phyloP scores from a whole-genome alignment of 2,329 filamentous ascomycete genomes.

The Annulohypoxylon truncatum region DNA sequence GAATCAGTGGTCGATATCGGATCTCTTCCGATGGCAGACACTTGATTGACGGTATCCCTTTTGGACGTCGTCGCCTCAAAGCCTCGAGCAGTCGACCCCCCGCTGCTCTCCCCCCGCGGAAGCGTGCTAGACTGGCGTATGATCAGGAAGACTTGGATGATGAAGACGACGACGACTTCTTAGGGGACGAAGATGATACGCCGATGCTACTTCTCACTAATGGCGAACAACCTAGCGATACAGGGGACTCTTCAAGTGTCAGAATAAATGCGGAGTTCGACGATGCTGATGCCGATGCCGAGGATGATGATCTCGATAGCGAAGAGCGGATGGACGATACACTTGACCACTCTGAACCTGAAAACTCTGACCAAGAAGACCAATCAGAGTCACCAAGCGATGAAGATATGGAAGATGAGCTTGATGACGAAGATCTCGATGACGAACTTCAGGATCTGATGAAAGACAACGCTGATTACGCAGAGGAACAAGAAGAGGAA shows the following conservation, averaged over 20 bases:
- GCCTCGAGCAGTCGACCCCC: conserved; percentile 70
- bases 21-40: conserved; percentile 83
- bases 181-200: conserved; percentile 48
- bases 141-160: conserved; percentile 49
- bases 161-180: conserved; percentile 29
- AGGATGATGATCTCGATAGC: conserved; percentile 48
- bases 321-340: conserved; percentile 13
- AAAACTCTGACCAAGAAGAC: conserved; percentile 12
- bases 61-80: conserved; percentile 78
- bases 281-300: conserved; percentile 51
- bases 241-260: conserved; percentile 41
- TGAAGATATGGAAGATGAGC: conserved; percentile 33
- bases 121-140: conserved; percentile 68
- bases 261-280: conserved; percentile 49
- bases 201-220: conserved; percentile 51
- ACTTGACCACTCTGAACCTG: conserved; percentile 12
- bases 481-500: conserved; percentile 27
- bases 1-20: conserved; percentile 81
- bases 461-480: conserved; percentile 44
- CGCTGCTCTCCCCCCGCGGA: conserved; percentile 78
- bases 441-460: conserved; percentile 58
- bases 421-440: conserved; percentile 49
- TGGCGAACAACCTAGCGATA: conserved; percentile 41
- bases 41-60: conserved; percentile 86
- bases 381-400: conserved; percentile 40